Evolutionary conservation across 23 red algal species (phyloP).

Genomic region (Agarophyton chilense): DNA sequence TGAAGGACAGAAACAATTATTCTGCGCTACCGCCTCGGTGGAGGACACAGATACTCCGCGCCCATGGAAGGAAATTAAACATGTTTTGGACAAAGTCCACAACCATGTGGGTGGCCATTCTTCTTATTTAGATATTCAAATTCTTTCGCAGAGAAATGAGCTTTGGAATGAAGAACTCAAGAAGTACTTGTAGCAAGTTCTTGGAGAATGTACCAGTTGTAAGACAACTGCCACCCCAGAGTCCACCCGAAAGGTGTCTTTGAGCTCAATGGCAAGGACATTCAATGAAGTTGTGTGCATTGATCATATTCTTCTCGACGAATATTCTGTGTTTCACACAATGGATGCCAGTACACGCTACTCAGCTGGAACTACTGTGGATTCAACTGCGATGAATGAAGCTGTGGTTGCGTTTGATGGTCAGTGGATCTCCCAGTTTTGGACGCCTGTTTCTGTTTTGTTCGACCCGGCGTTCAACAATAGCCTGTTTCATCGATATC

Average conservation of each 20-base stretch:
- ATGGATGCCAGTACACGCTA: too few relatives aligned
- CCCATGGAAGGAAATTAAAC: too few relatives aligned
- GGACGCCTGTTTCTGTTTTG: not conserved
- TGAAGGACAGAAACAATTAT: not conserved
- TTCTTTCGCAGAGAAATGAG: too few relatives aligned
- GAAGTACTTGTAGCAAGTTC: not conserved
- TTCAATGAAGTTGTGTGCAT: conserved; percentile 15
- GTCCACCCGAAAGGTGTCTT: not conserved
- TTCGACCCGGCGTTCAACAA: conserved; percentile 27
- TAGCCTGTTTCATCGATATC: not conserved
- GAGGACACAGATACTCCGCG: too few relatives aligned
- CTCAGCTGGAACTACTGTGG: too few relatives aligned
- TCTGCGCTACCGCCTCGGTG: not conserved
- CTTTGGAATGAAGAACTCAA: not conserved
- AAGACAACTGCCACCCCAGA: not conserved
- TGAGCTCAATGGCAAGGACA: too few relatives aligned
- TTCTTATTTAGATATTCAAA: not conserved
- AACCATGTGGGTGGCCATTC: not conserved
- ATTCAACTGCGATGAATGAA: too few relatives aligned
- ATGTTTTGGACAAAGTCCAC: conserved; percentile 27
- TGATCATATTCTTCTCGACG: conserved; percentile 14
- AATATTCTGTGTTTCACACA: not conserved
- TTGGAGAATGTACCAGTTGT: conserved; percentile 9
- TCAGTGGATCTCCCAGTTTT: too few relatives aligned
- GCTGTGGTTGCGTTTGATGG: too few relatives aligned